Base-by-base conservation (phyloP, 805 yeast species). In the Yamadazyma nakazawae region DNA sequence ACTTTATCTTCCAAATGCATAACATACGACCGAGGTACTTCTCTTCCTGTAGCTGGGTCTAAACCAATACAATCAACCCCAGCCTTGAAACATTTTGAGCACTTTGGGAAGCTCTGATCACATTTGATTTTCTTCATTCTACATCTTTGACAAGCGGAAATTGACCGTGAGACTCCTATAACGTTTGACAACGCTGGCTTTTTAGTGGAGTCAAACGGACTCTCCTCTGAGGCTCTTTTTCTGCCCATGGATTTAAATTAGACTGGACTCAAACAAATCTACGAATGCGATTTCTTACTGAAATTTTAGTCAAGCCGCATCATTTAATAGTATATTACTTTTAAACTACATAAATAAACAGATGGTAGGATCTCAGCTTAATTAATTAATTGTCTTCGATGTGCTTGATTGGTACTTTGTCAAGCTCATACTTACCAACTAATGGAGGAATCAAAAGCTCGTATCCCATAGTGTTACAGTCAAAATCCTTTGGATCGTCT, bases 1-100 rank as follows among this genome's bases (percentile, higher is more conserved):
- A 88, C 70, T 32, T 82, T 68, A 46, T 80, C 82, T 59, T 89
- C 97, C 48, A 89, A 67, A 54, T 82, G 84, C 17, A 80, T 75
- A 3, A 88, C 79, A 58, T 86, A 85, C 2, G 89, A 85, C 34
- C 97, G 68, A 0, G 97, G 95, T 1, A 89, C 80, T 54, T 85
- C 89, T 45, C 96, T 71, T 0, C 96, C 96, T 0, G 96, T 88
- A 6, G 90, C 88, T 0, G 96, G 90, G 60, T 91, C 97, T 2
- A 87, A 64, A 0, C 95, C 88, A 3, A 88, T 81, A 65, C 97
- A 90, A 6, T 85, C 87, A 2, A 70, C 84, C 5, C 80, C 78
- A 10, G 86, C 84, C 56, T 80, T 79, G 37, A 63, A 70, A 60
- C 91, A 84, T 31, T 75, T 72, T n/a, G 76, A 61, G 57, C 91